phyloP scores from a whole-genome alignment of 108 stramenopile genomes.

The Cylindrotheca closterium region DNA sequence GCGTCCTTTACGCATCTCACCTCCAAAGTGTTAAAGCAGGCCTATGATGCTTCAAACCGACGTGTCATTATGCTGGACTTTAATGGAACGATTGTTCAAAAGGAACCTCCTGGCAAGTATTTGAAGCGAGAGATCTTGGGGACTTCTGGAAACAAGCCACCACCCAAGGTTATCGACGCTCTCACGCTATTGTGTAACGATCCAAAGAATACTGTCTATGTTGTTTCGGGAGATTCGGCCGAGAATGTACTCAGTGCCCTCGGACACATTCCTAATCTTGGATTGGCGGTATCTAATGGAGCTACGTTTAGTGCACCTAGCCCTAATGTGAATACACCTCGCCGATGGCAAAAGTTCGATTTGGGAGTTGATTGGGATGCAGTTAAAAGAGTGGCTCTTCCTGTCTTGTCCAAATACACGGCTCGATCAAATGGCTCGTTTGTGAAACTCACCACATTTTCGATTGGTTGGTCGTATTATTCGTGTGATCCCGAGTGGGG shows the following conservation, averaged over 20 bases:
- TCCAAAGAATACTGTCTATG: constrained; percentile 86
- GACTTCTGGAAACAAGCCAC: constrained; percentile 83
- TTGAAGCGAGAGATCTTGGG: constrained; percentile 95
- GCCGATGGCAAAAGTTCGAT: constrained; percentile 78
- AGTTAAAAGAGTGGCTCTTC: constrained; percentile 85
- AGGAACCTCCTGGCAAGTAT: constrained; percentile 95
- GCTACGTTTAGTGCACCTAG: constrained; percentile 79
- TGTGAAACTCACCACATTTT: constrained; percentile 87
- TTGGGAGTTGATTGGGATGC: constrained; percentile 93
- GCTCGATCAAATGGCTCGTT: constrained; percentile 92
- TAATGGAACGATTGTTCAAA: constrained; percentile 95
- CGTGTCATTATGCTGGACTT: constrained; percentile 97
- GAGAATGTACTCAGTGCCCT: constrained; percentile 86
- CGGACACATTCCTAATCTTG: constrained; percentile 82
- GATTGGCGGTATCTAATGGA: constrained; percentile 93
- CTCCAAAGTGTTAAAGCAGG: constrained; percentile 52
- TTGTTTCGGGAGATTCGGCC: constrained; percentile 87
- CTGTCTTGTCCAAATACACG: constrained; percentile 92
- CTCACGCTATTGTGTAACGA: constrained; percentile 74
- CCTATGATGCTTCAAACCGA: constrained; percentile 65
- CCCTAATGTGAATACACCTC: constrained; percentile 23
- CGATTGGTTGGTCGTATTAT: constrained; percentile 97
- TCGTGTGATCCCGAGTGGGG: constrained; percentile 99
- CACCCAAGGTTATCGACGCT: constrained; percentile 67
- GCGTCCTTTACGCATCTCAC: constrained; percentile 61